Conservation (phyloP, 2,329 filamentous ascomycete species). For the Diatrype stigma region DNA sequence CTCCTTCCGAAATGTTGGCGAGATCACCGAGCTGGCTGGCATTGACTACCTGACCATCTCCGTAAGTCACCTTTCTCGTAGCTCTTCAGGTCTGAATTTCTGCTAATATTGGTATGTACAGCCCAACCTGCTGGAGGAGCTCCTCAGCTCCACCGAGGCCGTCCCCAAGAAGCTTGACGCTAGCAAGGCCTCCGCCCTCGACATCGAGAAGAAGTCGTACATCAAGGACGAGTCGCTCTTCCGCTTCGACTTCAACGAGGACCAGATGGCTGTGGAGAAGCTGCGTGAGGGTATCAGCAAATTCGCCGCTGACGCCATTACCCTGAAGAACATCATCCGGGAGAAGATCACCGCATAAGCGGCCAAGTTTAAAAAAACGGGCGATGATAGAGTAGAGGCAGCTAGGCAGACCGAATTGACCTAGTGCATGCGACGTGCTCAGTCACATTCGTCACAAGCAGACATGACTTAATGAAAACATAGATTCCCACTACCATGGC, state of each 20-base stretch:
- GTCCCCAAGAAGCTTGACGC: conserved; percentile 94
- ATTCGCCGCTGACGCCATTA: conserved; percentile 93
- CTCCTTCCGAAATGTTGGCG: conserved; percentile 92
- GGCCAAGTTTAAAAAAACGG: background rate
- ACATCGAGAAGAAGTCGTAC: conserved; percentile 87
- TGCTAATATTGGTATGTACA: conserved; percentile 28
- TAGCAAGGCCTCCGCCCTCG: conserved; percentile 56
- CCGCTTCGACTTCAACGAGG: conserved; percentile 99
- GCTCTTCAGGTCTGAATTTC: background rate
- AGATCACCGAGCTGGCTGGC: conserved; percentile 97
- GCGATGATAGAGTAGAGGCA: background rate
- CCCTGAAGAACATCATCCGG: conserved; percentile 88
- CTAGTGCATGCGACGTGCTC: background rate
- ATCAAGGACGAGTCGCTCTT: conserved; percentile 84
- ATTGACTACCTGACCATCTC: conserved; percentile 99
- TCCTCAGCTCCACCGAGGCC: conserved; percentile 74
- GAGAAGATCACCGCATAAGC: conserved; percentile 65
- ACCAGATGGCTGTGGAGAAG: conserved; percentile 99
- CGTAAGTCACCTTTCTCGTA: conserved; percentile 46
- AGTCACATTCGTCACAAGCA: too few relatives aligned
- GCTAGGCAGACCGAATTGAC: conserved; percentile 3
- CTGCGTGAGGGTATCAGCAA: conserved; percentile 98
- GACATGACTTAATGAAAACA: too few relatives aligned
- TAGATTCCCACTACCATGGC: too few relatives aligned
- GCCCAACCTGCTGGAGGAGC: conserved; percentile 91